Conservation (phyloP, 371 early-diverging fungal genomes). For the Mucor piriformis region DNA sequence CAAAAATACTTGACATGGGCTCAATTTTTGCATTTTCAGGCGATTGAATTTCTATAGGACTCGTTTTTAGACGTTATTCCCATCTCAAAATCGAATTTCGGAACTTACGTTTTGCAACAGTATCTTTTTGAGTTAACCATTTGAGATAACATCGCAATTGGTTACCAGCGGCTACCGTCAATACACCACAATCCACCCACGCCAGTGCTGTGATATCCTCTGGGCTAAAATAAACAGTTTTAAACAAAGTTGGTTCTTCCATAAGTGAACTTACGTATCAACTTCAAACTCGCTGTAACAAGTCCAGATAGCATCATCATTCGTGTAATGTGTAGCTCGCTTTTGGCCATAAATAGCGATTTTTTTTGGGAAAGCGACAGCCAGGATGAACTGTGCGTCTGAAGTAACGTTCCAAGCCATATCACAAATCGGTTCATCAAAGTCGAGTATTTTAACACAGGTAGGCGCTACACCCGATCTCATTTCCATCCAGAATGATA, state of each 20-base stretch:
- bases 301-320: slow-evolving; percentile 41
- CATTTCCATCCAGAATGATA: slow-evolving; percentile 46
- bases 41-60: slow-evolving; percentile 13
- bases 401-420: slow-evolving; percentile 75
- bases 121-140: slow-evolving; percentile 63
- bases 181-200: slow-evolving; percentile 71
- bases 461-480: slow-evolving; percentile 30
- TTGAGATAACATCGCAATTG: slow-evolving; percentile 63
- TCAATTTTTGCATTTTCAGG: slow-evolving; percentile 36
- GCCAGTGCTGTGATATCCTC: slow-evolving; percentile 53
- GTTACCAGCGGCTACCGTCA: slow-evolving; percentile 64
- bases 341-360: slow-evolving; percentile 59
- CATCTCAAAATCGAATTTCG: background rate
- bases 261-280: slow-evolving; percentile 35
- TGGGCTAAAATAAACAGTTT: slow-evolving; percentile 13
- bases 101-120: slow-evolving; percentile 34
- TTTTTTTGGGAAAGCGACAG: slow-evolving; percentile 53
- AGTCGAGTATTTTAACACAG: slow-evolving; percentile 22
- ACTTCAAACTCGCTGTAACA: slow-evolving; percentile 49
- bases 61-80: too few species aligned
- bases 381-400: slow-evolving; percentile 73
- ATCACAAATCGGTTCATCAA: slow-evolving; percentile 42
- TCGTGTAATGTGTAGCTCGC: slow-evolving; percentile 29
- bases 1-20: slow-evolving; percentile 58
- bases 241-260: background rate